Base-by-base conservation (phyloP, 2,329 filamentous ascomycete genomes). In the Pyrenochaeta sp. region DNA sequence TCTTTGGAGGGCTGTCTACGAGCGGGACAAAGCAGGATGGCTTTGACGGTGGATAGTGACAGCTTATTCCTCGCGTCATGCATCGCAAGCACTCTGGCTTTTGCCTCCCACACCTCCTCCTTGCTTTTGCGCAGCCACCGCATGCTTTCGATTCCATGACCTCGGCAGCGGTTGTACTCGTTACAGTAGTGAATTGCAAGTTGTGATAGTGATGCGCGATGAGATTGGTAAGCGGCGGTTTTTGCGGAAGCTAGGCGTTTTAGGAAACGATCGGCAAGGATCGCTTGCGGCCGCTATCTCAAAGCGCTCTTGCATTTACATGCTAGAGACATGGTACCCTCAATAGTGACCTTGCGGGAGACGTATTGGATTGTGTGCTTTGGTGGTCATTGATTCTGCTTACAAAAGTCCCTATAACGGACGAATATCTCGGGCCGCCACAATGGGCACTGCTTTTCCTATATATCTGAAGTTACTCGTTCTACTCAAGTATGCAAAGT, bases 261-360 rank as follows among this genome's bases (percentile, higher is more conserved):
- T n/a, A 39, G 36, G 36, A 10, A 39, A 39, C 13, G 36, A n/a
- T 39, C 13, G 4, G 36, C 13, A 39, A n/a, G 36, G 10, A 5
- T 39, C n/a, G 36, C n/a, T 13, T n/a, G 50, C 46, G 46, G 50
- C 32, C 40, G 50, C 50, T 45, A 45, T 45, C 50, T 27, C 39
- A 42, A 37, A 39, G 9, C 15, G 36, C 12, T 10, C 32, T 36
- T 8, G 32, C 10, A 32, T 32, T 10, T 6, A 6, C 32, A 36
- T 9, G 9, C 32, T 36, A 36, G 32, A 32, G 30, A 32, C 30
- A 10, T 32, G 30, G 10, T 32, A 32, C 30, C 30, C 30, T 32
- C 30, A 32, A 32, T 32, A 32, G 8, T 15, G 13, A 12, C 30
- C 30, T 6, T 36, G 34, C 6, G 8, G 34, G 36, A 39, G 13